Evolutionary conservation across 768 basidiomycete species (phyloP).

Genomic region (Botryobasidium botryosum): DNA sequence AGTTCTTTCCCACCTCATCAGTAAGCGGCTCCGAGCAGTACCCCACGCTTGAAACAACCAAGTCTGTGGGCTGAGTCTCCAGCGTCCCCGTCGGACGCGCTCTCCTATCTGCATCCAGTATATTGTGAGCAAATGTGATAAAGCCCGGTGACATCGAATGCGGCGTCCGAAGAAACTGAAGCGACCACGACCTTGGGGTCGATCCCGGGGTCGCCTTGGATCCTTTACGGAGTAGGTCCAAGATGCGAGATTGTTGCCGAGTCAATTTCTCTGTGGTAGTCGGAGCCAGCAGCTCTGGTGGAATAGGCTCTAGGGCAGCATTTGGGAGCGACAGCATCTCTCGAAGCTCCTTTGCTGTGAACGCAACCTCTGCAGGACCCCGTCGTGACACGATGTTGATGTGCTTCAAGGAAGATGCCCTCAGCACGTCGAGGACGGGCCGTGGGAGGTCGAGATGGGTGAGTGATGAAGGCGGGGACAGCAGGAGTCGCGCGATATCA

Average conservation of each 20-base stretch:
- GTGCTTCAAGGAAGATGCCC: slow-evolving; percentile 43
- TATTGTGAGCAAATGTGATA: slow-evolving; percentile 47
- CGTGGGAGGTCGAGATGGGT: slow-evolving; percentile 62
- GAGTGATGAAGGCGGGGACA: slow-evolving; percentile 48
- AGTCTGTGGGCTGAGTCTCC: slow-evolving; percentile 40
- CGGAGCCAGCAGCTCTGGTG: slow-evolving; percentile 26
- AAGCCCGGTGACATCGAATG: slow-evolving; percentile 8
- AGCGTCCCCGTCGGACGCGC: slow-evolving; percentile 37
- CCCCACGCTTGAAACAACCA: slow-evolving; percentile 82
- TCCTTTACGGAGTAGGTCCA: slow-evolving; percentile 51
- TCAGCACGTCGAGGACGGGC: slow-evolving; percentile 50
- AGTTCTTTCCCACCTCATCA: slow-evolving; percentile 27
- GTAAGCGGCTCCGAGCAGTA: too few species aligned
- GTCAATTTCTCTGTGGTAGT: slow-evolving; percentile 24
- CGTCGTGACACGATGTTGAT: slow-evolving; percentile 75
- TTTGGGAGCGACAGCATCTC: slow-evolving; percentile 56
- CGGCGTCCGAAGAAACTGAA: slow-evolving; percentile 71
- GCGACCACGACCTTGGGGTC: slow-evolving; percentile 54
- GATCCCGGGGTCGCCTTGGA: slow-evolving; percentile 28
- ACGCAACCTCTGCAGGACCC: slow-evolving; percentile 77
- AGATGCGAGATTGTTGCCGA: slow-evolving; percentile 46
- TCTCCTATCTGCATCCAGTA: slow-evolving; percentile 27
- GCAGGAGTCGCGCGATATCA: slow-evolving; percentile 79
- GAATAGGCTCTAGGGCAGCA: slow-evolving; percentile 49
- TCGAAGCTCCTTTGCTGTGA: slow-evolving; percentile 83